Percentiles rank a stretch among this genome's conserved stretches.
These are phyloP conservation scores for Didymella arachidicola DNA, from an alignment of 2,329 filamentous ascomycete genomes.

Conservation along the genomic window DNA sequence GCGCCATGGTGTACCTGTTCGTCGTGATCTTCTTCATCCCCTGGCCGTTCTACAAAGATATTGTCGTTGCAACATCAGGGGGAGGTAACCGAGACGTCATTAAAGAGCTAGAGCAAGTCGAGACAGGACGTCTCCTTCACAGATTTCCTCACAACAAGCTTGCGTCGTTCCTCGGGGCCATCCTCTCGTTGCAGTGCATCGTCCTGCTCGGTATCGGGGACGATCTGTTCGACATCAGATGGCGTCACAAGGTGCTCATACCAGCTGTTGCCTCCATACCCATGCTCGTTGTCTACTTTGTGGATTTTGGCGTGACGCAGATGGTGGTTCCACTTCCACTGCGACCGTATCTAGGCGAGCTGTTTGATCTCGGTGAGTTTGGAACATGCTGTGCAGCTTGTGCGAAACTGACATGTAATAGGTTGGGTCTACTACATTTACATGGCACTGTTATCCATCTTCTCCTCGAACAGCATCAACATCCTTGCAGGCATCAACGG, in stretches of 20 bases:
- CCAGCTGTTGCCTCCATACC: constrained; percentile 93
- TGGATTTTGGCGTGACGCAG: constrained; percentile 96
- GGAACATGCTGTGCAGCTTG: background rate
- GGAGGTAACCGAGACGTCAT: constrained; percentile 91
- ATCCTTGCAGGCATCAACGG: constrained; percentile 99
- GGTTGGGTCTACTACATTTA: constrained; percentile 83
- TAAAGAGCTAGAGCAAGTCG: constrained; percentile 73
- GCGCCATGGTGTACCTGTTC: constrained; percentile 90
- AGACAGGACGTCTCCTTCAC: constrained; percentile 86
- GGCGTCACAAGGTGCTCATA: constrained; percentile 99
- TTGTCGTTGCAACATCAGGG: constrained; percentile 91
- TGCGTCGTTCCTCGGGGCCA: constrained; percentile 91
- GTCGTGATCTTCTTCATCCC: constrained; percentile 91
- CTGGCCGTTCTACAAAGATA: constrained; percentile 97
- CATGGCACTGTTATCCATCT: constrained; percentile 96
- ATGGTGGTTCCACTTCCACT: constrained; percentile 90
- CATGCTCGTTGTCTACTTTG: constrained; percentile 95
- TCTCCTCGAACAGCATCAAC: constrained; percentile 98
- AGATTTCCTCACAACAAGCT: constrained; percentile 96
- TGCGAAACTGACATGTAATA: constrained; percentile 33
- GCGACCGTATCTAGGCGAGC: constrained; percentile 81
- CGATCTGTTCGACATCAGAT: constrained; percentile 96
- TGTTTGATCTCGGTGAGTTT: constrained; percentile 74
- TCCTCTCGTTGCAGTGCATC: constrained; percentile 89
- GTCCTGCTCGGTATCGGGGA: constrained; percentile 92